Evolutionary conservation across 1,284 basidiomycete genomes (phyloP).

Genomic region (Anthracocystis walkeri): DNA sequence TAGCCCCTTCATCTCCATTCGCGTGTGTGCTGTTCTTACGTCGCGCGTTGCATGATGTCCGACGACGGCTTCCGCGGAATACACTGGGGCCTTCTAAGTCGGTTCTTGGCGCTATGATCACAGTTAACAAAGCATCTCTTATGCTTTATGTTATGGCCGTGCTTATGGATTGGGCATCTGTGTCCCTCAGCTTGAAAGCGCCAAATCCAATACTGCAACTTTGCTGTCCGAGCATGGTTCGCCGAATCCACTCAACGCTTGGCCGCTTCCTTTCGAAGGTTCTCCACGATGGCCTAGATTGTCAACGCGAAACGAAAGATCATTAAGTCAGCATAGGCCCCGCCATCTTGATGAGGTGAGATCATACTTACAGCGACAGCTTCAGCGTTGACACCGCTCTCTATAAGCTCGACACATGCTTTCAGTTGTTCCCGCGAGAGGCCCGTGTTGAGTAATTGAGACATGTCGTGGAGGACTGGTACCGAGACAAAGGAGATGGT

Average conservation of each 20-base stretch:
- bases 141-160: too few relatives aligned
- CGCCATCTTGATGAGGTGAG: neutral
- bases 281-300: conserved; percentile 36
- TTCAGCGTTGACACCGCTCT: conserved; percentile 85
- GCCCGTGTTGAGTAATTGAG: conserved; percentile 82
- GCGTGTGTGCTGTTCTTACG: too few relatives aligned
- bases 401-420: conserved; percentile 84
- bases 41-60: too few relatives aligned
- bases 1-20: too few relatives aligned
- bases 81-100: too few relatives aligned
- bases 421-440: conserved; percentile 84
- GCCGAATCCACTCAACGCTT: conserved; percentile 12
- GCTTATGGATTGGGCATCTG: too few relatives aligned
- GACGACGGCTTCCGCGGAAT: too few relatives aligned
- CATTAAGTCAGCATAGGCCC: neutral
- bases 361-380: conserved; percentile 80
- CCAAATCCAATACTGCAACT: neutral
- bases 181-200: too few relatives aligned
- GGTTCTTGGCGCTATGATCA: too few relatives aligned
- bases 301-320: neutral
- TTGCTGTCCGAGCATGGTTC: neutral
- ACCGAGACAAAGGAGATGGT: conserved; percentile 75
- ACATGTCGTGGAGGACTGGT: conserved; percentile 83
- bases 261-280: conserved; percentile 44
- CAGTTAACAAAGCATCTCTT: too few relatives aligned